Conservation (phyloP, 768 basidiomycete genomes). For the Agaricus subrufescens region DNA sequence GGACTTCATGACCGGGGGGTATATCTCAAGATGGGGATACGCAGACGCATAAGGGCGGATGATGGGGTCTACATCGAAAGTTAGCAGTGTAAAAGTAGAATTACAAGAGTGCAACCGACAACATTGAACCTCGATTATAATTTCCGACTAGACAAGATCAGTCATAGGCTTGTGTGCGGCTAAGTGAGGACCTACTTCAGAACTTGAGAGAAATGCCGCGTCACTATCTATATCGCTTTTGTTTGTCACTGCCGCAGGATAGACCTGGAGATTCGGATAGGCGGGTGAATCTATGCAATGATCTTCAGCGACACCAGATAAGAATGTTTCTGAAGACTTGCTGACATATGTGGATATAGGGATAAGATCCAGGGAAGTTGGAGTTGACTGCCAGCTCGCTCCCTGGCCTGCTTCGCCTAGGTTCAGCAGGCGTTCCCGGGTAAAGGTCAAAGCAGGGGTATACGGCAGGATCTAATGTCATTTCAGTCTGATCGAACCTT, state of each 20-base stretch:
- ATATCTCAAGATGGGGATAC: slow-evolving; percentile 22
- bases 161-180: slow-evolving; percentile 14
- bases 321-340: neutral
- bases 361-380: slow-evolving; percentile 18
- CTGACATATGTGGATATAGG: slow-evolving; percentile 31
- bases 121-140: neutral
- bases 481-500: neutral
- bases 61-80: slow-evolving; percentile 14
- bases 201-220: slow-evolving; percentile 18
- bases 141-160: neutral
- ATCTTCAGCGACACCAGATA: neutral
- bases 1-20: slow-evolving; percentile 9
- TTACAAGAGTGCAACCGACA: neutral
- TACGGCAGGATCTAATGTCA: slow-evolving; percentile 31
- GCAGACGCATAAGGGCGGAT: slow-evolving; percentile 10
- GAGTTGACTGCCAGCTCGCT: neutral
- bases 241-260: slow-evolving; percentile 8
- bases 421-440: slow-evolving; percentile 9
- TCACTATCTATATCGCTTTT: neutral
- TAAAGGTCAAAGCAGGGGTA: slow-evolving; percentile 21
- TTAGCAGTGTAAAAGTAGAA: neutral
- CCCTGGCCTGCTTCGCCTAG: neutral
- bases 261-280: slow-evolving; percentile 19
- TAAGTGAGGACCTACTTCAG: slow-evolving; percentile 24
- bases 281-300: slow-evolving; percentile 33